Evolutionary conservation across 129 eudicot genomes (phyloP), one percentile per base, ranked within the genome.

Genomic region (Lactuca sativa): DNA sequence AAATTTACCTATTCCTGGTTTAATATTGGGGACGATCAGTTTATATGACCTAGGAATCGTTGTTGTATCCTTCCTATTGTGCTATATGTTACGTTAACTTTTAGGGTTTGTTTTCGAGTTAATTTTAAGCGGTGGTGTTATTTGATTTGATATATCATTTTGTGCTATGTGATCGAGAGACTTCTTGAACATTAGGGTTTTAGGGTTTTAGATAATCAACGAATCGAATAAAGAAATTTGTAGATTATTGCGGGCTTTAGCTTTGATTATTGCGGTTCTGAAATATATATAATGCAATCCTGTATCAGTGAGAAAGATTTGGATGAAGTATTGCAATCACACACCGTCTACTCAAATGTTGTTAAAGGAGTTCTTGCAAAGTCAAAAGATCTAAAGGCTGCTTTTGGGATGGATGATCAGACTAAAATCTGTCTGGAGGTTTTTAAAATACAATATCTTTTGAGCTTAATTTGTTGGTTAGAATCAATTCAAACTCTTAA

Each of bases 261-360:
- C 56, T 48, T 43, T 30, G 41, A 65, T 47, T 48, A 30, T 65
- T 51, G 47, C 13, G 21, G 7, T 11, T 48, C 25, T 33, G 4
- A n/a, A n/a, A 7, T 7, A 58, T 70, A 8, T 65, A 12, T 55
- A 59, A 12, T 73, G 49, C 37, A 2, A 68, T 79, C 34, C 65
- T 71, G 34, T 33, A 51, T 21, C 73, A 92, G 98, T 54, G 98
- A 92, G 80, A 92, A 86, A 78, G 98, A 89, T 75, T 56, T 92
- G 83, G 98, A 92, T 69, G 98, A 92, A 72, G 98, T 93, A 30
- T 69, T 93, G 80, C 98, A 93, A 76, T 93, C 98, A 13, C 98
- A 90, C 1, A 89, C 89, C 47, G 97, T 93, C 49, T 93, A 93
- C 77, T 64, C 95, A 51, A 93, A 93, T 74, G 98, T 93, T 54